These are phyloP conservation scores for Rhizopogon salebrosus DNA, from an alignment of 768 basidiomycete species.

Conservation along the genomic window DNA sequence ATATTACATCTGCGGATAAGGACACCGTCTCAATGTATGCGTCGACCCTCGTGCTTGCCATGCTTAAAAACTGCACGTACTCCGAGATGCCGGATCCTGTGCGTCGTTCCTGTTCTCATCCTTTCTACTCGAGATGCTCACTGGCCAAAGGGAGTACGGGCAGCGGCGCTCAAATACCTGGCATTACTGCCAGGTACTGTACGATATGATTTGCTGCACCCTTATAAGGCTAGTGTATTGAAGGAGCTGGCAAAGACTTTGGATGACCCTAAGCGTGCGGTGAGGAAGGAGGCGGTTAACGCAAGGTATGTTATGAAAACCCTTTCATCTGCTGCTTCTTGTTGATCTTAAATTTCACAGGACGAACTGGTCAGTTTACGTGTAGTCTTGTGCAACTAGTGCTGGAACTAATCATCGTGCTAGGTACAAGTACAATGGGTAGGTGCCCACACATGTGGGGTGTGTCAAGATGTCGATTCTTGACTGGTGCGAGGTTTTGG, in stretches of 20 bases:
- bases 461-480: too few relatives aligned
- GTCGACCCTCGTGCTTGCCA: slow-evolving; percentile 57
- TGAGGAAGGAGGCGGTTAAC: slow-evolving; percentile 87
- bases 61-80: slow-evolving; percentile 61
- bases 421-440: slow-evolving; percentile 26
- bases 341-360: slow-evolving; percentile 12
- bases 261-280: slow-evolving; percentile 84
- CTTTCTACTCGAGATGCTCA: not conserved
- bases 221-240: slow-evolving; percentile 68
- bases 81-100: slow-evolving; percentile 54
- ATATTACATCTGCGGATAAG: slow-evolving; percentile 45
- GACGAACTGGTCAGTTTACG: slow-evolving; percentile 21
- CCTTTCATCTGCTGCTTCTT: not conserved
- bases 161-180: slow-evolving; percentile 70
- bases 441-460: not conserved
- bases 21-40: slow-evolving; percentile 63
- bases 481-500: not conserved
- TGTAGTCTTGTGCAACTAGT: not conserved
- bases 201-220: slow-evolving; percentile 80
- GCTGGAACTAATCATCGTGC: slow-evolving; percentile 1
- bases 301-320: slow-evolving; percentile 40
- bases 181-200: slow-evolving; percentile 68
- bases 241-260: slow-evolving; percentile 68
- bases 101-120: slow-evolving; percentile 14
- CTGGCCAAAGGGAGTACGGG: slow-evolving; percentile 60